Evolutionary conservation across 2,329 filamentous ascomycete species (phyloP).

Genomic region (Pseudopyricularia javanii): DNA sequence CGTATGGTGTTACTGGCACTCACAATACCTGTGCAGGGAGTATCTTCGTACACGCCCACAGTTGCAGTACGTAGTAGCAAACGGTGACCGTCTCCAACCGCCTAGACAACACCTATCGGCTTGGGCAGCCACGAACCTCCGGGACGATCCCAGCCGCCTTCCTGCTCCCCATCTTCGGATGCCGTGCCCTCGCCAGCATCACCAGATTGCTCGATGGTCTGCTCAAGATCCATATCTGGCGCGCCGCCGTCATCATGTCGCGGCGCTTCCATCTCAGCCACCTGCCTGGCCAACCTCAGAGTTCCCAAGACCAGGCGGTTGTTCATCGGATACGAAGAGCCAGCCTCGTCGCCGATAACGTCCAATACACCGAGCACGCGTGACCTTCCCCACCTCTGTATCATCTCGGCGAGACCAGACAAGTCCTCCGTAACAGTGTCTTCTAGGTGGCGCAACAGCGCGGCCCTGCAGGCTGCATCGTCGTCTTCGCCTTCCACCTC

Average conservation of each 20-base stretch:
- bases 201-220: too few relatives aligned
- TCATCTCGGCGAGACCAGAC: conserved; percentile 9
- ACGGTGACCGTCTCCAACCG: conserved; percentile 4
- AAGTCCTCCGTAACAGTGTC: conserved; percentile 6
- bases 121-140: conserved; percentile 42
- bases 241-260: conserved; percentile 6
- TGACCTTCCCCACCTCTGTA: conserved; percentile 15
- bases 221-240: too few relatives aligned
- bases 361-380: conserved; percentile 14
- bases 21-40: neutral
- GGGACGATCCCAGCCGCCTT: conserved; percentile 32
- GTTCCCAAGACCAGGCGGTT: conserved; percentile 14
- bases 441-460: conserved; percentile 25
- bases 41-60: too few relatives aligned
- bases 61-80: neutral
- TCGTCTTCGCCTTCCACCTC: neutral
- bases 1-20: too few relatives aligned
- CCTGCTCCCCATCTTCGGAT: conserved; percentile 3
- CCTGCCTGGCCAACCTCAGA: conserved; percentile 12
- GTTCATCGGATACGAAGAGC: conserved; percentile 8
- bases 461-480: conserved; percentile 15
- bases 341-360: conserved; percentile 15
- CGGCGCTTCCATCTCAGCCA: conserved; percentile 1
- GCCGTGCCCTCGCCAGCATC: neutral
- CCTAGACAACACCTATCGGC: conserved; percentile 41